Percentiles rank a stretch among this genome's conserved stretches.
These are phyloP conservation scores for Sanghuangporus sanghuang DNA, from an alignment of 1,284 basidiomycete genomes.

Conservation along the genomic window DNA sequence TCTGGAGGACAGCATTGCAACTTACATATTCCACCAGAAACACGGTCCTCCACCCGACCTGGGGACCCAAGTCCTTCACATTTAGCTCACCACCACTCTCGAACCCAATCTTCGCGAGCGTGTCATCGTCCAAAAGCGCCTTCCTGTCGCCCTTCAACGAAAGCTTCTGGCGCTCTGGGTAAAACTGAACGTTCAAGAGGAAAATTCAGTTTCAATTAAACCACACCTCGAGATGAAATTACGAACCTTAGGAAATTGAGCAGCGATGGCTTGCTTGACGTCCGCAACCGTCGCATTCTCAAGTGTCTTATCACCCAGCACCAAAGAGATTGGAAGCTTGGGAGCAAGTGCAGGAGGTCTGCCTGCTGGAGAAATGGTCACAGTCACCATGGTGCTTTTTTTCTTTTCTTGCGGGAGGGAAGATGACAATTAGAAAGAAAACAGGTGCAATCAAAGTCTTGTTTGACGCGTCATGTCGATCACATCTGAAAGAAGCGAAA, in stretches of 20 bases:
- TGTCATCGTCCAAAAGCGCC: constrained; percentile 57
- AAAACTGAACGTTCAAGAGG: constrained; percentile 46
- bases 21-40: constrained; percentile 90
- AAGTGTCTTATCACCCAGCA: constrained; percentile 42
- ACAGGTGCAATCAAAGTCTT: neutral
- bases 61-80: constrained; percentile 86
- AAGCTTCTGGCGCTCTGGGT: constrained; percentile 68
- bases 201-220: neutral
- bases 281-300: constrained; percentile 50
- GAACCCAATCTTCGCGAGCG: constrained; percentile 53
- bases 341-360: constrained; percentile 41
- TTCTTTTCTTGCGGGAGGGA: neutral
- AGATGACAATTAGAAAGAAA: neutral
- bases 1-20: constrained; percentile 19
- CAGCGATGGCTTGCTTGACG: constrained; percentile 53
- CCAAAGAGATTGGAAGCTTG: constrained; percentile 52
- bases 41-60: constrained; percentile 82
- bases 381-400: constrained; percentile 45
- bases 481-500: too few species aligned
- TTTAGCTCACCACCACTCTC: constrained; percentile 54
- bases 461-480: constrained; percentile 2
- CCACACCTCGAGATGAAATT: neutral
- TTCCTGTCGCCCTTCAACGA: constrained; percentile 57
- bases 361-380: constrained; percentile 49
- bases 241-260: constrained; percentile 56